A percentile compares a stretch with the other conserved stretches of the same genome.
These are phyloP conservation scores for Linnemannia exigua DNA, from an alignment of 192 early-diverging fungal genomes.

Conservation along the genomic window DNA sequence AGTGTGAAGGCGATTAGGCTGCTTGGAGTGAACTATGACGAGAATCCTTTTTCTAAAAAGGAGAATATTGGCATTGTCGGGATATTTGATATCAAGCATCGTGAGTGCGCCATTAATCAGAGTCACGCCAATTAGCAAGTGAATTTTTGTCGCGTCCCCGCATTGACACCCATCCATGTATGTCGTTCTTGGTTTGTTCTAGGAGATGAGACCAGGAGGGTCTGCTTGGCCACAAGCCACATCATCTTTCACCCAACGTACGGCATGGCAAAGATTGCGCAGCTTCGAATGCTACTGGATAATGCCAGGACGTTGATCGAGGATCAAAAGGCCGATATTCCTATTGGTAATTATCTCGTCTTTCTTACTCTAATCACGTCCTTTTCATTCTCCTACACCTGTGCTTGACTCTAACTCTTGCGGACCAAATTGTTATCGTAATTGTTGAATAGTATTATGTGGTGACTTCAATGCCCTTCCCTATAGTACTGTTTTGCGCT, in stretches of 20 bases:
- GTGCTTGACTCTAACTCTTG: not conserved
- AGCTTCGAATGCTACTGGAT: constrained; percentile 38
- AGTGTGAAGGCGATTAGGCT: not conserved
- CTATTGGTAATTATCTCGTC: constrained; percentile 18
- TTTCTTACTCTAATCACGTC: too few relatives aligned
- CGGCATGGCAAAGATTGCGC: constrained; percentile 49
- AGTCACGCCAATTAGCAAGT: not conserved
- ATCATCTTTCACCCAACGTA: constrained; percentile 29
- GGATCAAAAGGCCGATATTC: not conserved
- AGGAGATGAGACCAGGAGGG: constrained; percentile 6
- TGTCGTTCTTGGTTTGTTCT: too few relatives aligned
- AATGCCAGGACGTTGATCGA: constrained; percentile 8
- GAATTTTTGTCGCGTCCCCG: not conserved
- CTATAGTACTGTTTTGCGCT: constrained; percentile 22
- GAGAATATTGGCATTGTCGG: constrained; percentile 53
- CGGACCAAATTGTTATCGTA: not conserved
- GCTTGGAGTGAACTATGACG: constrained; percentile 23
- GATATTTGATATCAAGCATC: constrained; percentile 36
- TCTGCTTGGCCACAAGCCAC: constrained; percentile 47
- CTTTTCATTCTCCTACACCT: too few relatives aligned
- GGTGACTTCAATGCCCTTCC: constrained; percentile 46
- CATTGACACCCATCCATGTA: not conserved
- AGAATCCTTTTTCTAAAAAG: constrained; percentile 1
- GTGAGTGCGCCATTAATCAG: not conserved
- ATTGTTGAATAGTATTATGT: constrained; percentile 27